Base-by-base conservation (phyloP, 192 early-diverging fungal genomes). In the Umbelopsis vinacea region DNA sequence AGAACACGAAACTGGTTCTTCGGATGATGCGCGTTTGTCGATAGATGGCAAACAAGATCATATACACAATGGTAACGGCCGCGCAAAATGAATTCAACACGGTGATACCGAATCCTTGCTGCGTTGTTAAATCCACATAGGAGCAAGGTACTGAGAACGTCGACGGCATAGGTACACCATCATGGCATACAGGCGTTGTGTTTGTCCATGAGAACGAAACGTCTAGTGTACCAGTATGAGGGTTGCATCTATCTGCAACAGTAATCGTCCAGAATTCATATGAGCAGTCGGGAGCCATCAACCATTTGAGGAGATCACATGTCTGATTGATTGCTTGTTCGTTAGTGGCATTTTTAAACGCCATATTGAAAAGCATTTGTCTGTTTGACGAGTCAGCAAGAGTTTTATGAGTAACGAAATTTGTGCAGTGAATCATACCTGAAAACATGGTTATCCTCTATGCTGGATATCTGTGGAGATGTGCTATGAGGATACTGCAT, bases 401-500 rank as follows among this genome's bases (percentile, higher is more conserved):
- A 43, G 40, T 12, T 43, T 40, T 6, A 43, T 12, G 11, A 43
- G 2, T 43, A 0, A 43, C 6, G 6, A 12, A 43, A 43, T 43
- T 33, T n/a, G 11, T 23, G 22, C 14, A 66, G 2, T 66, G 17
- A 37, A 37, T 17, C 26, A 29, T 63, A 37, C 57, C 57, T 63
- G 26, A 63, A 63, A 0, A 52, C 69, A 53, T 70, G 69, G 26
- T 52, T 54, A 33, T 70, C 48, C 38, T 70, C 69, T 21, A 70
- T 50, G 21, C 38, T 70, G 19, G 50, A 54, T 12, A 70, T 21
- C 17, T 48, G 48, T 3, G 69, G 69, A 6, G 53, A 54, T 33
- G 69, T 54, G 47, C 35, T 70, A 53, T 50, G 48, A 1, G 69
- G 69, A 53, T 70, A 70, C 48, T 70, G 69, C 48, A 70, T 70